Evolutionary conservation across 768 basidiomycete genomes (phyloP), one percentile per base, ranked within the genome.

Genomic region (Chalciporus chontae): DNA sequence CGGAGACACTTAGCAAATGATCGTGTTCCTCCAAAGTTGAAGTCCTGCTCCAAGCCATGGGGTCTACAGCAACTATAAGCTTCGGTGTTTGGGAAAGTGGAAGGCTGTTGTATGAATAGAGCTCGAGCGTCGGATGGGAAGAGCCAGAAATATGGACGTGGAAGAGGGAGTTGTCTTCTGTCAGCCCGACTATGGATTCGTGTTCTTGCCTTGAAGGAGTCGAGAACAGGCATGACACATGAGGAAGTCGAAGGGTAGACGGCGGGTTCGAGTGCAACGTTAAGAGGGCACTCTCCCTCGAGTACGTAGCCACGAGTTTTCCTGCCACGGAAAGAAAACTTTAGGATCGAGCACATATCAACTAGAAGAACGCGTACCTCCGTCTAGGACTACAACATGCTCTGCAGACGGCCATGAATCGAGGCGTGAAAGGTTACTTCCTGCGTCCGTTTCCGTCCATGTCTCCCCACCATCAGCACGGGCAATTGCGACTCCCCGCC

Each of bases 61-160:
- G 90, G 63, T 93, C 90, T 7, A 93, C 88, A 13, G 87, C 85
- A 23, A 90, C 62, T 23, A 93, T 83, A 51, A 81, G 72, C 45
- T 72, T 69, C 10, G 72, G 70, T 13, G 74, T 71, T 43, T 65
- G 64, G 1, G 72, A 50, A 9, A 85, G 69, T 0, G 87, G 85
- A 3, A 90, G 72, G 31, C 62, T 65, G 24, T 73, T 73, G 42
- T 75, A 73, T 13, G 80, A 78, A 48, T 76, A 62, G 8, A 88
- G 55, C 15, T 63, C 58, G 8, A 87, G 66, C 5, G 69, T 62
- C 5, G 75, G 71, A 32, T 59, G 34, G 21, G 60, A 72, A 50
- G 41, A 67, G 59, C 54, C 59, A 23, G 64, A 56, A 21, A 77
- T 71, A 55, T 72, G 73, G 26, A 91, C 69, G 48, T 83, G 78